Percentiles rank a stretch among this genome's conserved stretches.
Conservation (phyloP, 2,329 filamentous ascomycete species). For the Ilyonectria mors-panacis region DNA sequence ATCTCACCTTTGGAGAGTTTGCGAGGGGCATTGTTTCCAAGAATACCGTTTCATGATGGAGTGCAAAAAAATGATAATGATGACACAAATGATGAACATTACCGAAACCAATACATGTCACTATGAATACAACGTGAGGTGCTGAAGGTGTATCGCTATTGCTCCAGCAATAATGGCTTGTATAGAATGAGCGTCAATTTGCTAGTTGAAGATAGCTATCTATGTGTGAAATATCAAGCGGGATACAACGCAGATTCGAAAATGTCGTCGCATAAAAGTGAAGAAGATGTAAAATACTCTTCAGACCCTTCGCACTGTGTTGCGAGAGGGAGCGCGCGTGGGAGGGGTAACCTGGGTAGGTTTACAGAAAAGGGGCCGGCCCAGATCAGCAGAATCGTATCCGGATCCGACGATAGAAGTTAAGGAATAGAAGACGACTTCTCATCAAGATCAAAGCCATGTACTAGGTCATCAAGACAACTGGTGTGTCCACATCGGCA, state of each 20-base stretch:
- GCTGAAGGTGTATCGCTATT: background rate
- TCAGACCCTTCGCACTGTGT: background rate
- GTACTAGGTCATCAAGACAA: background rate
- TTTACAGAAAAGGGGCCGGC: background rate
- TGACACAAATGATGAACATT: background rate
- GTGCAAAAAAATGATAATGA: background rate
- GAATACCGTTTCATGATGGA: constrained; percentile 65
- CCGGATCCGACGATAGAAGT: background rate
- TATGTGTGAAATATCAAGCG: background rate
- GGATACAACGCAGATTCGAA: background rate
- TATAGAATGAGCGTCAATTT: background rate
- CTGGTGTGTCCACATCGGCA: background rate
- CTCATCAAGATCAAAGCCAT: background rate
- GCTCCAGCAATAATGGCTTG: background rate
- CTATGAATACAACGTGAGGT: background rate
- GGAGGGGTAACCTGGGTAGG: background rate
- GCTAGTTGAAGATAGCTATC: background rate
- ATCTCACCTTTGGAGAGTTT: constrained; percentile 82
- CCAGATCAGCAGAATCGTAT: background rate
- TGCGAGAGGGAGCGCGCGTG: background rate
- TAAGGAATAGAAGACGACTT: background rate
- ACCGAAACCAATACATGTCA: background rate
- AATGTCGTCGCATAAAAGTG: background rate
- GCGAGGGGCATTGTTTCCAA: constrained; percentile 73
- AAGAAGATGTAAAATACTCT: background rate